Percentiles rank a stretch among this genome's conserved stretches.
Conservation (phyloP, 345 rosid genomes). For the Iberis pinnata region DNA sequence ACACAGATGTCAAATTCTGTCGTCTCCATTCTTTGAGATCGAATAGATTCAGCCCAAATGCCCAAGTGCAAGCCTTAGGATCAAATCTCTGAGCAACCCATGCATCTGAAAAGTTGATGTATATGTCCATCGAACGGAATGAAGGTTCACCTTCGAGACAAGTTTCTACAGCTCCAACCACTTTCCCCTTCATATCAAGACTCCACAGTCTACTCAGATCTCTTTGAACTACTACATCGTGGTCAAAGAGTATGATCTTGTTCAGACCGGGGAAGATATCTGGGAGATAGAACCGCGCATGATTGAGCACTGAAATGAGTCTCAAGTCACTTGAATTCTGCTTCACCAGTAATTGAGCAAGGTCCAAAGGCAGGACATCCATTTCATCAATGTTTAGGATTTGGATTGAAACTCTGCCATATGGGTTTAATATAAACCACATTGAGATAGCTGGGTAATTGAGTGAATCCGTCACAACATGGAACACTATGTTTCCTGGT, state of each 20-base stretch:
- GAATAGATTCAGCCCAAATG: conserved; percentile 84
- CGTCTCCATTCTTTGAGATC: conserved; percentile 79
- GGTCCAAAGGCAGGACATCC: conserved; percentile 49
- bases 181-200: conserved; percentile 69
- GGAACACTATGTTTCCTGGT: conserved; percentile 62
- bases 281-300: conserved; percentile 80
- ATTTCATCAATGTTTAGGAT: conserved; percentile 57
- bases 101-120: conserved; percentile 63
- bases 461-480: conserved; percentile 81
- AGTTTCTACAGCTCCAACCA: conserved; percentile 84
- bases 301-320: conserved; percentile 56
- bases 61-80: conserved; percentile 81
- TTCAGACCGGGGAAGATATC: conserved; percentile 61
- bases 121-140: conserved; percentile 46
- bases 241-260: conserved; percentile 74
- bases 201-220: conserved; percentile 69
- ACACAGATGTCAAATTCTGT: conserved; percentile 43
- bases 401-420: conserved; percentile 51
- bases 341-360: conserved; percentile 41
- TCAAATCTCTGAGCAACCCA: conserved; percentile 51
- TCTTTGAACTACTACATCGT: conserved; percentile 84
- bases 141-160: conserved; percentile 57
- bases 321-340: conserved; percentile 55
- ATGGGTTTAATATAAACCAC: conserved; percentile 80
- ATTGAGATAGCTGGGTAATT: conserved; percentile 77